Evolutionary conservation across 768 basidiomycete species (phyloP), one percentile per base, ranked within the genome.

Genomic region (Panellus pusillus): DNA sequence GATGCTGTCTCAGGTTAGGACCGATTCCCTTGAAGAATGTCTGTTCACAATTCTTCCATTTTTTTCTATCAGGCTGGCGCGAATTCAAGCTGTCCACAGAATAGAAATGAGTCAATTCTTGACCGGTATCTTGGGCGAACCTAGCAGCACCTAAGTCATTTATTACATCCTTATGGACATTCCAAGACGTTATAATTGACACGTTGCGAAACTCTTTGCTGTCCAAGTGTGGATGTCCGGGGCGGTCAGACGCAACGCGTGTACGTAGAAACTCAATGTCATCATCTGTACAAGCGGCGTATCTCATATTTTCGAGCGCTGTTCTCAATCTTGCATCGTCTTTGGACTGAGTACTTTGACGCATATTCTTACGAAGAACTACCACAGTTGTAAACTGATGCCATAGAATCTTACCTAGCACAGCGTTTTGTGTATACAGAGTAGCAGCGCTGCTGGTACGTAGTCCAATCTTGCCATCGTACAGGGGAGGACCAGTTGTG

Each of bases 121-220:
- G 65, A 12, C 46, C 32, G 8, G 52, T 62, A 12, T 72, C 71
- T 5, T 41, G n/a, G 7, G 72, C 70, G 69, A 72, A 74, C 28
- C 64, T 39, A 1, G 27, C 24, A n/a, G 37, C 20, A 4, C 69
- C 69, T 0, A 68, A 9, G 9, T 63, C 42, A 65, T 75, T 75
- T 0, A 74, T 63, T 27, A 55, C 41, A 59, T 73, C 72, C 43
- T 67, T 66, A 6, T 68, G 58, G n/a, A 49, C 20, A 59, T 74
- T 71, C 8, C 40, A 49, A 1, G 63, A 52, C 18, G 71, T 70
- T 38, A 76, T 75, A 5, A 74, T 61, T 9, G 72, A 66, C 0
- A 69, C 66, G 63, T 71, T 52, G 29, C 66, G 27, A 44, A 70
- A 70, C 1, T 55, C 18, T 0, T 32, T 20, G 35, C 65, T 36